Percentiles rank a stretch among this genome's conserved stretches.
Conservation (phyloP, 257 asterid species). For the Lycium barbarum region DNA sequence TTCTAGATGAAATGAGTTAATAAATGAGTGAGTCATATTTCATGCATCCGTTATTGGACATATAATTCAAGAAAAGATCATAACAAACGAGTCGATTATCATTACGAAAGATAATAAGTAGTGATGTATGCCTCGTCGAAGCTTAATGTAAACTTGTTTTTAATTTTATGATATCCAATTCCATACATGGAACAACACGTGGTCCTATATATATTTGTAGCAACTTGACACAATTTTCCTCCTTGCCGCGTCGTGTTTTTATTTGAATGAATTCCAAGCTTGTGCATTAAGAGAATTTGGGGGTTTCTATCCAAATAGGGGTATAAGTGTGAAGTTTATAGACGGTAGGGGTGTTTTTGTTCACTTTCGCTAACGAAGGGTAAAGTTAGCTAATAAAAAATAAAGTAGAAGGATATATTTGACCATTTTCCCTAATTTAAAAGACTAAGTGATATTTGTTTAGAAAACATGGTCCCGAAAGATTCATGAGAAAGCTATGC, state of each 20-base stretch:
- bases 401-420: no score
- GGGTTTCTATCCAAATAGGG: no score
- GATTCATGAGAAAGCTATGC: not conserved
- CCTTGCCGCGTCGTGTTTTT: no score
- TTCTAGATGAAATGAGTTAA: no score
- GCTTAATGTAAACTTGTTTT: not conserved
- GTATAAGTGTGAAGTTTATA: no score
- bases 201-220: not conserved
- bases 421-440: not conserved
- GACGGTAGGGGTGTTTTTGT: no score
- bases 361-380: no score
- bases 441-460: not conserved
- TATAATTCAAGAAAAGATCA: not conserved
- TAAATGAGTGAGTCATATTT: not conserved
- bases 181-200: not conserved
- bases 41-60: not conserved
- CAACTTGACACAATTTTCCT: not conserved
- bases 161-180: not conserved
- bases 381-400: no score
- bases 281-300: not conserved
- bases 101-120: not conserved
- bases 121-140: no score
- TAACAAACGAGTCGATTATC: not conserved
- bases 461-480: conserved; percentile 12
- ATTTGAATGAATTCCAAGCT: not conserved